These are phyloP conservation scores for Eucalyptus pauciflora DNA, from an alignment of 345 rosid genomes.

Conservation along the genomic window DNA sequence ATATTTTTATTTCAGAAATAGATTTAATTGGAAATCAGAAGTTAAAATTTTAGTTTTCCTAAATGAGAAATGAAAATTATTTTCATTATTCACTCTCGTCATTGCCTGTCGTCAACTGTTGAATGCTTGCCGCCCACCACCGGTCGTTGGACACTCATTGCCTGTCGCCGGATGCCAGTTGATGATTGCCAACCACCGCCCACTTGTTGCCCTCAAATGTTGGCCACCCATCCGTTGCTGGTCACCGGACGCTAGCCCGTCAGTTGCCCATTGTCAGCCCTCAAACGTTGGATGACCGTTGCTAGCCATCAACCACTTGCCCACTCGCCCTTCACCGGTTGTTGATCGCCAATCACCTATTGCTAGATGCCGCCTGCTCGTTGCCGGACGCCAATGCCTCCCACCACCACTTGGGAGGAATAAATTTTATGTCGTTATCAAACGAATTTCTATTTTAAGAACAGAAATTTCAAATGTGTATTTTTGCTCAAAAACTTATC, in stretches of 20 bases:
- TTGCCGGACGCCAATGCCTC: rapidly evolving
- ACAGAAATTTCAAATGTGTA: rapidly evolving
- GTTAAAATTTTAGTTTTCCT: too few relatives aligned
- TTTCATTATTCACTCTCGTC: too few relatives aligned
- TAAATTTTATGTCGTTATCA: too few relatives aligned
- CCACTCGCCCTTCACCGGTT: rapidly evolving
- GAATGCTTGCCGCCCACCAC: too few relatives aligned
- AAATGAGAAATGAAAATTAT: too few relatives aligned
- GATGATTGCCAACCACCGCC: rapidly evolving
- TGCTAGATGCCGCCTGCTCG: rapidly evolving
- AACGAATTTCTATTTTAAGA: too few relatives aligned
- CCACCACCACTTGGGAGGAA: too few relatives aligned
- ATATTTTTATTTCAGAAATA: rapidly evolving
- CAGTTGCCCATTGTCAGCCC: rapidly evolving
- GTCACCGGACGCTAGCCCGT: rapidly evolving
- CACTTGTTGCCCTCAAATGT: too few relatives aligned
- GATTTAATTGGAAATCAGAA: rapidly evolving
- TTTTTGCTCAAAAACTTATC: too few relatives aligned
- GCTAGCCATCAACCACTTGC: too few relatives aligned
- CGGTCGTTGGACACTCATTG: too few relatives aligned
- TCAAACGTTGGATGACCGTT: rapidly evolving
- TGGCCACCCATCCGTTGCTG: rapidly evolving
- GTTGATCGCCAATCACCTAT: rapidly evolving
- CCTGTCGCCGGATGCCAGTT: rapidly evolving
- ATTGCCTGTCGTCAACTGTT: rapidly evolving